Evolutionary conservation across 257 asterid genomes (phyloP).

Genomic region (Primulina tabacum): DNA sequence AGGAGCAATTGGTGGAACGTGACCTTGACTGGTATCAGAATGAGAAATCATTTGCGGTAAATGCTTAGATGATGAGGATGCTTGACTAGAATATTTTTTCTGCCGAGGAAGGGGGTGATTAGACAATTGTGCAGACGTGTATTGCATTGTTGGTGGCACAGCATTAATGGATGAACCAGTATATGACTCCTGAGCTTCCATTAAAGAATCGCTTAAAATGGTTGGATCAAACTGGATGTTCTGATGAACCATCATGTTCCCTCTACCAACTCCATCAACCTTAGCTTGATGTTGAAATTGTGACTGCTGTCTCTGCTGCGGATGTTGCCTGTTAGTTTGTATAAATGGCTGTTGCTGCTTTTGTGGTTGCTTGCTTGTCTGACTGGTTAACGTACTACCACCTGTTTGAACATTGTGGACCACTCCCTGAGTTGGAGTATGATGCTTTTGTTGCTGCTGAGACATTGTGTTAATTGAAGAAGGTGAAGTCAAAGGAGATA

Average conservation of each 20-base stretch:
- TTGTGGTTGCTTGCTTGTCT: constrained; percentile 46
- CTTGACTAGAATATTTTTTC: constrained; percentile 53
- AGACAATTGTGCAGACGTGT: constrained; percentile 46
- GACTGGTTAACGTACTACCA: constrained; percentile 50
- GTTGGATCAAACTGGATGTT: constrained; percentile 37
- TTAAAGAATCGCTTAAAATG: constrained; percentile 35
- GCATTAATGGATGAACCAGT: constrained; percentile 43
- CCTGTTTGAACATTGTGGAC: constrained; percentile 52
- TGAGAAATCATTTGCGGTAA: constrained; percentile 41
- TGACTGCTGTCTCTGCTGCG: constrained; percentile 58
- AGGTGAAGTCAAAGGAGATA: constrained; percentile 47
- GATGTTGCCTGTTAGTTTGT: constrained; percentile 50
- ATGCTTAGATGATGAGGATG: constrained; percentile 45
- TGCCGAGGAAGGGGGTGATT: constrained; percentile 54
- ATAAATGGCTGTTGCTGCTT: constrained; percentile 46
- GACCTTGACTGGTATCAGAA: constrained; percentile 49
- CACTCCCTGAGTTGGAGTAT: constrained; percentile 52
- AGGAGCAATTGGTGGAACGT: constrained; percentile 42
- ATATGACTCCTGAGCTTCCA: constrained; percentile 48
- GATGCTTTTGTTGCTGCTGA: constrained; percentile 67
- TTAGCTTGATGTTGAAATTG: constrained; percentile 67
- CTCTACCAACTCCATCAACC: constrained; percentile 71
- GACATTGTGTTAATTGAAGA: constrained; percentile 53
- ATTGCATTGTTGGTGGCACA: constrained; percentile 45
- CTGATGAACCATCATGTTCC: constrained; percentile 49